Evolutionary conservation across 2,329 filamentous ascomycete genomes (phyloP).

Genomic region (Biscogniauxia marginata): DNA sequence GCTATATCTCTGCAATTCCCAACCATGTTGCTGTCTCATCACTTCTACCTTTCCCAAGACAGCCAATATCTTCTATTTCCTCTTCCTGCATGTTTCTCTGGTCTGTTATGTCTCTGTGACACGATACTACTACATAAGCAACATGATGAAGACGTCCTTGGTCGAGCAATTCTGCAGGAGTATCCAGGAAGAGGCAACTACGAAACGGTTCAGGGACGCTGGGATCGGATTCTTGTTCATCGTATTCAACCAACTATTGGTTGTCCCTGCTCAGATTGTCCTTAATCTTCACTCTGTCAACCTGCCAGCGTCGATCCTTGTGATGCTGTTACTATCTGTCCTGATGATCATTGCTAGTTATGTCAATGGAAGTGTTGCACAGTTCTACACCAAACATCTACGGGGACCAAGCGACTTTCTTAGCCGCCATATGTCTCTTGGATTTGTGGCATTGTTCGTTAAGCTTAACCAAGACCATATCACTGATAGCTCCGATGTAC

Average conservation of each 20-base stretch:
- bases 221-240: slow-evolving; percentile 26
- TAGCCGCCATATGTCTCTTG: slow-evolving; percentile 34
- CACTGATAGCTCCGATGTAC: slow-evolving; percentile 20
- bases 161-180: slow-evolving; percentile 24
- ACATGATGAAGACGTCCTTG: slow-evolving; percentile 17
- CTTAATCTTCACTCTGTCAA: slow-evolving; percentile 26
- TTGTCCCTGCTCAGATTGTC: slow-evolving; percentile 28
- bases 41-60: slow-evolving; percentile 21
- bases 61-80: slow-evolving; percentile 8
- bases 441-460: slow-evolving; percentile 32
- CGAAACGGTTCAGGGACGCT: slow-evolving; percentile 27
- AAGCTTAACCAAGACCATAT: slow-evolving; percentile 33
- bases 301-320: slow-evolving; percentile 32
- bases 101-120: slow-evolving; percentile 15
- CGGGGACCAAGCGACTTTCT: slow-evolving; percentile 32
- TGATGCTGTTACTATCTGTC: slow-evolving; percentile 26
- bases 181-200: slow-evolving; percentile 22
- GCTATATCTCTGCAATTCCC: slow-evolving; percentile 15
- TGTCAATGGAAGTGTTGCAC: slow-evolving; percentile 15
- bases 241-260: slow-evolving; percentile 23
- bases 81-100: slow-evolving; percentile 24
- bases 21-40: slow-evolving; percentile 17
- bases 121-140: slow-evolving; percentile 8
- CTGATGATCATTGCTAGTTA: slow-evolving; percentile 25
- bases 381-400: slow-evolving; percentile 26